phyloP scores from a whole-genome alignment of 2,329 filamentous ascomycete genomes.

The Xylaria sp. region DNA sequence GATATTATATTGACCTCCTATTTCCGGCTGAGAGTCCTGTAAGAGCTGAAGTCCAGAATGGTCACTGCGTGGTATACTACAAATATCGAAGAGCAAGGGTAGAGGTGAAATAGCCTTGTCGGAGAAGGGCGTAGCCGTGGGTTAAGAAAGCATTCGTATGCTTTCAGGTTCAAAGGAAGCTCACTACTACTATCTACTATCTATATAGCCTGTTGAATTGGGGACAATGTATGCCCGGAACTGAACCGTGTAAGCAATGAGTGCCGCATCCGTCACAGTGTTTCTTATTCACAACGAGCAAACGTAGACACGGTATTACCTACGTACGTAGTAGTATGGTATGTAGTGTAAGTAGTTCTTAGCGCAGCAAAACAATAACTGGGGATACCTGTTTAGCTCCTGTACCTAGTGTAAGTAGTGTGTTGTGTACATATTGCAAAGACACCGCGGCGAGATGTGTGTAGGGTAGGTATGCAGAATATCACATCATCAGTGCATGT shows the following conservation, averaged over 20 bases:
- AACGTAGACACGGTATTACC: not conserved
- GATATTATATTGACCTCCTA: conserved; percentile 5
- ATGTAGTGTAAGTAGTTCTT: not conserved
- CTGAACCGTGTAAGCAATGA: conserved; percentile 4
- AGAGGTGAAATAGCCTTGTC: not conserved
- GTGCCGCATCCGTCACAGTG: not conserved
- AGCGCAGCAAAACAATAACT: too few species aligned
- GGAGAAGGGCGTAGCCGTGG: not conserved
- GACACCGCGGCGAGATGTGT: conserved; percentile 17
- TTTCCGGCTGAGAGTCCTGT: conserved; percentile 16
- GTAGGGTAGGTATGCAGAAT: conserved; percentile 27
- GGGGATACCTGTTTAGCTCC: conserved; percentile 2
- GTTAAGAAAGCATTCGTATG: conserved; percentile 4
- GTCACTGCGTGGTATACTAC: conserved; percentile 5
- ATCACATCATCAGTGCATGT: conserved; percentile 37
- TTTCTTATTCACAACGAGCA: not conserved
- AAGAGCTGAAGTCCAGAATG: conserved; percentile 25
- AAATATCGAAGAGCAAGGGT: not conserved
- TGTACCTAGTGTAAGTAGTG: too few species aligned
- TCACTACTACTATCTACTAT: not conserved
- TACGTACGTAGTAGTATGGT: too few species aligned
- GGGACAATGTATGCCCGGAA: not conserved
- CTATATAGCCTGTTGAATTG: not conserved
- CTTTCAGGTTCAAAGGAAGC: not conserved
- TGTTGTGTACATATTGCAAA: not conserved